Evolutionary conservation across 306 rosid species (phyloP), one percentile per base, ranked within the genome.

Genomic region (Psophocarpus tetragonolobus): DNA sequence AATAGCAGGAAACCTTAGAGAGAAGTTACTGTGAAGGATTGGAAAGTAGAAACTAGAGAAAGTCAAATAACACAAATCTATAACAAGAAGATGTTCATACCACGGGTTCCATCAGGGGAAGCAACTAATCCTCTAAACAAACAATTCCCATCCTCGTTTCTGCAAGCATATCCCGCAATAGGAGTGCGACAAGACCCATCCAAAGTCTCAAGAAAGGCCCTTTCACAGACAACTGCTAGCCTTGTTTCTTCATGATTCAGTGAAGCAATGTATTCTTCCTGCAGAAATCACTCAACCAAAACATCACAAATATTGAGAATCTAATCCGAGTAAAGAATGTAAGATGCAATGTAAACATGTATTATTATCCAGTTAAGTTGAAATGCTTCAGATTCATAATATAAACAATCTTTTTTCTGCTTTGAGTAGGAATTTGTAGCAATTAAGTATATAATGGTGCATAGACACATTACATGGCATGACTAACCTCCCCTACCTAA

Each of bases 141-240:
- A 87, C 97, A 93, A 41, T 87, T 87, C 3, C 94, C 96, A 61
- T 85, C 91, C 51, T 77, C 90, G 35, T 76, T 92, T 83, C 85
- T 91, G 77, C 82, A 78, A 47, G 97, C 97, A 81, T 93, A 93
- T 56, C 97, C 96, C 0, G 96, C 97, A 42, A 93, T 93, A 18
- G 97, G 97, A 57, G 97, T 93, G 33, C 96, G 96, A 81, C 96
- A 93, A 38, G 97, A 93, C 45, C 97, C 97, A 70, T 93, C 96
- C 47, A 93, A 71, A 35, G 91, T 93, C 87, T 54, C 17, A 56
- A 93, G 93, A 64, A 91, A 93, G 51, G 90, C 92, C 88, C 97
- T 86, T 92, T 93, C 97, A 50, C 93, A 87, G 36, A 88, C 86
- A 77, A 93, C 90, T 10, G 96, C 96, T 54, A 91, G 79, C 77